Base-by-base conservation (phyloP, 371 early-diverging fungal species). In the Basidiobolus heterosporus region DNA sequence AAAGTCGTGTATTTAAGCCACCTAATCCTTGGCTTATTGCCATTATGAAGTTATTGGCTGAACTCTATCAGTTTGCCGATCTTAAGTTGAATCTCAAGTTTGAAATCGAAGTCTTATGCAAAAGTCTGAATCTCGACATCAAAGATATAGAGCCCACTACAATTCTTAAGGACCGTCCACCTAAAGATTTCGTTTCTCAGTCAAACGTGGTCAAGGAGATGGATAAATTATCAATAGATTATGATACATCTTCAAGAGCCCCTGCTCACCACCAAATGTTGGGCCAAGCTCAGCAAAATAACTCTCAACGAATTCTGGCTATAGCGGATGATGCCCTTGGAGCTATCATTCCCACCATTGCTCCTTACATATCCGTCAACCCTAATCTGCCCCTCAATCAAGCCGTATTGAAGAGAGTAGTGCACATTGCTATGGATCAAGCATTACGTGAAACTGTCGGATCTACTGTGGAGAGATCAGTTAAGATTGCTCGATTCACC, bases 1-100 rank as follows among this genome's bases (percentile, higher is more conserved):
- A 74, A 44, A 85, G 85, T 59, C 78, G 69, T 22, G 84, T 94
- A 1, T 98, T 96, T 66, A 75, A 75, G 35, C 91, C 94, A 9
- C 94, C 94, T 9, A 96, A 94, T 61, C 98, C 98, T 5, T 98
- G 96, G 96, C 59, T 96, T 41, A 92, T 95, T 83, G 87, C 88
- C 17, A 88, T 90, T 44, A 67, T 98, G 64, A 76, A 75, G 41
- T 64, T 96, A 9, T 64, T 98, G 20, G 81, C 85, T 0, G 97
- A 96, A 57, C 65, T 98, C 3, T 95, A 93, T 60, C 80, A 85
- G 41, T 78, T 74, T 54, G 95, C 92, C 0, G 90, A 91, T 41
- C 67, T 95, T 38, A 93, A 89, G 61, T 64, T 93, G 45, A 92
- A 89, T 50, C 77, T 93, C 45, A 90, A 91, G 51, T 96, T 98